Conservation (phyloP, 257 asterid genomes). For the Solanum chiquidenum region DNA sequence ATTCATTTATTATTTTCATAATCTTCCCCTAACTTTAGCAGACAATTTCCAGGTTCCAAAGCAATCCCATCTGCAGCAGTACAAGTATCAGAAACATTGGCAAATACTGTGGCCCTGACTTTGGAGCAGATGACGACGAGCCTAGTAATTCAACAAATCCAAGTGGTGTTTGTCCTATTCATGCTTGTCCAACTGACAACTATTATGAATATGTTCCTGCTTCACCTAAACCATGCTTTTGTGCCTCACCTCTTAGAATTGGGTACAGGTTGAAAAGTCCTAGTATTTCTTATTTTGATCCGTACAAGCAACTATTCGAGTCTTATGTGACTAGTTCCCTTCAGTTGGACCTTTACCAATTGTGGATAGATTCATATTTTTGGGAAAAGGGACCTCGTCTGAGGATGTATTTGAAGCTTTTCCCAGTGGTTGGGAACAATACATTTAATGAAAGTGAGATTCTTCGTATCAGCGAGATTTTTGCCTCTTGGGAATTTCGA, state of each 20-base stretch:
- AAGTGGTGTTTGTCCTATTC: constrained; percentile 13
- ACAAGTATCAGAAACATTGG: constrained; percentile 15
- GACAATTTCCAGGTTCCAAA: constrained; percentile 20
- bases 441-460: constrained; percentile 33
- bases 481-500: constrained; percentile 24
- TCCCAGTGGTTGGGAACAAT: constrained; percentile 16
- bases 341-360: constrained; percentile 20
- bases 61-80: constrained; percentile 31
- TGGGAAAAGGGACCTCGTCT: constrained; percentile 48
- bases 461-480: constrained; percentile 15
- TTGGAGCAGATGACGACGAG: constrained; percentile 13
- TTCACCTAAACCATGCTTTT: constrained; percentile 33
- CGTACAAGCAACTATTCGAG: constrained; percentile 18
- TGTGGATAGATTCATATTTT: constrained; percentile 19
- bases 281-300: constrained; percentile 34
- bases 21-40: neutral
- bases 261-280: constrained; percentile 46
- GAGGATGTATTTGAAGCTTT: constrained; percentile 38
- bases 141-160: constrained; percentile 3
- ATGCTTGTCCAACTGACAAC: constrained; percentile 30
- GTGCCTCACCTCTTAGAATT: constrained; percentile 40
- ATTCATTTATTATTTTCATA: neutral
- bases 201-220: constrained; percentile 30
- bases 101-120: constrained; percentile 18
- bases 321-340: constrained; percentile 23